These are phyloP conservation scores for Aspergillus sp. DNA, from an alignment of 2,329 filamentous ascomycete genomes.

Conservation along the genomic window DNA sequence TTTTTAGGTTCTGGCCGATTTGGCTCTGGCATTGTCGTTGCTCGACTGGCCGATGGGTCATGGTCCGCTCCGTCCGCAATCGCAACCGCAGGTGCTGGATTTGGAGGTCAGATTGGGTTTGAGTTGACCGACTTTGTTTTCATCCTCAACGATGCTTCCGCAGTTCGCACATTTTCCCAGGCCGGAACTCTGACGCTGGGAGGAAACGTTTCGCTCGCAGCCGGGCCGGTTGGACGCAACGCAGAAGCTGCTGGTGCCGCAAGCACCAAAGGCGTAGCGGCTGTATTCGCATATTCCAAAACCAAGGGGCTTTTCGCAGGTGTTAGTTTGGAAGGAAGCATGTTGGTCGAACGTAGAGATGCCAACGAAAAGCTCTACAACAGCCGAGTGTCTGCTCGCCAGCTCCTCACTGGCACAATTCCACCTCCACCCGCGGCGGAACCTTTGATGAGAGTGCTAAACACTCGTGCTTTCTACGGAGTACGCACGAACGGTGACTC, in stretches of 20 bases:
- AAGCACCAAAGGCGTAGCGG: conserved; percentile 82
- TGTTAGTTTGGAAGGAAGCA: conserved; percentile 89
- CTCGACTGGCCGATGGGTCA: conserved; percentile 48
- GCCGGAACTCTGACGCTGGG: conserved; percentile 87
- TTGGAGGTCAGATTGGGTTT: conserved; percentile 53
- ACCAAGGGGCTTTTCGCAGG: conserved; percentile 97
- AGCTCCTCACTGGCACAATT: conserved; percentile 77
- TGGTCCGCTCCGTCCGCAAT: conserved; percentile 54
- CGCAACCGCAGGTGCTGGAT: conserved; percentile 49
- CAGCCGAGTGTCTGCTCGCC: conserved; percentile 72
- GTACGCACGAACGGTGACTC: conserved; percentile 54
- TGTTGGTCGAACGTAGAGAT: conserved; percentile 90
- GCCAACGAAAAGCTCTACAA: conserved; percentile 97
- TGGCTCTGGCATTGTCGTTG: conserved; percentile 51
- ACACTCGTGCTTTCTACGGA: conserved; percentile 80
- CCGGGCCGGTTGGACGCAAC: conserved; percentile 89
- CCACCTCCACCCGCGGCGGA: conserved; percentile 77
- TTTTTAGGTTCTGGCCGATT: conserved; percentile 53
- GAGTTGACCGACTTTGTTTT: conserved; percentile 76
- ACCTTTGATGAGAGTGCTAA: conserved; percentile 80
- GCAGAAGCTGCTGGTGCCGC: conserved; percentile 94
- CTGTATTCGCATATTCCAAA: conserved; percentile 95
- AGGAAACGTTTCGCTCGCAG: conserved; percentile 93
- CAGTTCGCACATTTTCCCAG: conserved; percentile 92
- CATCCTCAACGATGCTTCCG: conserved; percentile 87